Evolutionary conservation across 805 yeast species (phyloP).

Genomic region (Nakazawaea sp.): DNA sequence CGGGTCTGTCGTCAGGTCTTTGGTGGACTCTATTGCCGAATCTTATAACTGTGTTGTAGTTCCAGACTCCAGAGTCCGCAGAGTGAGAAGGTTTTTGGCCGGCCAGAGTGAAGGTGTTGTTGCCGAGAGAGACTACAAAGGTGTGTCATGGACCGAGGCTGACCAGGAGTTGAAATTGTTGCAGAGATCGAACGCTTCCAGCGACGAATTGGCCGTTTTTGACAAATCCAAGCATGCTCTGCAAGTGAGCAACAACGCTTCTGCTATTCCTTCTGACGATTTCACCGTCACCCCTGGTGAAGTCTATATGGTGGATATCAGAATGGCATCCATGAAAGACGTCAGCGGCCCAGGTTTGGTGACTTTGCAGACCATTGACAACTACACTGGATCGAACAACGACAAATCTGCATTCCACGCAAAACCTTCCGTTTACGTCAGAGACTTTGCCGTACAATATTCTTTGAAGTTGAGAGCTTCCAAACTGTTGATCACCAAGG

Average conservation of each 20-base stretch:
- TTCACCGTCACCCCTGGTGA: slow-evolving; percentile 74
- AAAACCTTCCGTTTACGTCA: slow-evolving; percentile 66
- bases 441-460: slow-evolving; percentile 76
- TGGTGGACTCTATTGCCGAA: slow-evolving; percentile 85
- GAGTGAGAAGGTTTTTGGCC: slow-evolving; percentile 87
- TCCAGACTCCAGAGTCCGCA: slow-evolving; percentile 89
- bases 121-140: slow-evolving; percentile 88
- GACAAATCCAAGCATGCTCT: slow-evolving; percentile 26
- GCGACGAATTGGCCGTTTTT: slow-evolving; percentile 33
- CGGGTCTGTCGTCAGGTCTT: slow-evolving; percentile 61
- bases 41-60: slow-evolving; percentile 78
- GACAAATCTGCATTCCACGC: slow-evolving; percentile 43
- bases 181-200: slow-evolving; percentile 24
- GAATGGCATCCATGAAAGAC: slow-evolving; percentile 61
- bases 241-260: slow-evolving; percentile 28
- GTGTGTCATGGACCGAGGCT: slow-evolving; percentile 81
- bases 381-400: slow-evolving; percentile 55
- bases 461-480: slow-evolving; percentile 70
- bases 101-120: slow-evolving; percentile 93
- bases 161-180: slow-evolving; percentile 65
- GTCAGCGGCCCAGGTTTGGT: slow-evolving; percentile 56
- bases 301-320: slow-evolving; percentile 78
- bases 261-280: slow-evolving; percentile 74
- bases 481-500: slow-evolving; percentile 58
- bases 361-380: slow-evolving; percentile 61